Percentiles rank a stretch among this genome's conserved stretches.
Conservation (phyloP, 768 basidiomycete species). For the Auricularia auricula-judae region DNA sequence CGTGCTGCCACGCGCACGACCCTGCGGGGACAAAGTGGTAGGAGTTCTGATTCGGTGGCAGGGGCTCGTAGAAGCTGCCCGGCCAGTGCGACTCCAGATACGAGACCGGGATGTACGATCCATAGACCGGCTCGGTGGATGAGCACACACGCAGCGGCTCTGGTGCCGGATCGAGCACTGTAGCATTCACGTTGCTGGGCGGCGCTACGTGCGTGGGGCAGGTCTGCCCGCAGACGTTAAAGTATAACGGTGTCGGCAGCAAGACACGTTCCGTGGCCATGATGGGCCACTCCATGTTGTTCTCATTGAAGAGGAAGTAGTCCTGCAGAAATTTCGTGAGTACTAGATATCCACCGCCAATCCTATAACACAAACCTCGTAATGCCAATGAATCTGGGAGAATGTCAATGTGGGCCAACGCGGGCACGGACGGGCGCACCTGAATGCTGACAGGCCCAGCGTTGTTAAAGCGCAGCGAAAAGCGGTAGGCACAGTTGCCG, state of each 20-base stretch:
- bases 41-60: not conserved
- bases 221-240: not conserved
- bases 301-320: not conserved
- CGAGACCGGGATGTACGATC: not conserved
- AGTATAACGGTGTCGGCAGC: not conserved
- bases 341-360: not conserved
- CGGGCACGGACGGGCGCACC: not conserved
- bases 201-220: not conserved
- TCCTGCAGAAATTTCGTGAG: not conserved
- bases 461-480: not conserved
- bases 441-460: not conserved
- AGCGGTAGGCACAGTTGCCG: not conserved
- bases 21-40: not conserved
- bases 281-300: not conserved
- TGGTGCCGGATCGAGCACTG: not conserved
- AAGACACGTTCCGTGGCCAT: not conserved
- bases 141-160: not conserved
- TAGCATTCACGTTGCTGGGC: not conserved
- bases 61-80: not conserved
- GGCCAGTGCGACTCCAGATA: not conserved
- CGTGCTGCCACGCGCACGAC: not conserved
- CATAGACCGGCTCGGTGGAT: not conserved
- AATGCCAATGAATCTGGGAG: not conserved
- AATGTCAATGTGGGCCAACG: not conserved
- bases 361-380: not conserved